These are phyloP conservation scores for Geotrichum phurueaensis DNA, from an alignment of 1,139 yeast genomes.

Conservation along the genomic window DNA sequence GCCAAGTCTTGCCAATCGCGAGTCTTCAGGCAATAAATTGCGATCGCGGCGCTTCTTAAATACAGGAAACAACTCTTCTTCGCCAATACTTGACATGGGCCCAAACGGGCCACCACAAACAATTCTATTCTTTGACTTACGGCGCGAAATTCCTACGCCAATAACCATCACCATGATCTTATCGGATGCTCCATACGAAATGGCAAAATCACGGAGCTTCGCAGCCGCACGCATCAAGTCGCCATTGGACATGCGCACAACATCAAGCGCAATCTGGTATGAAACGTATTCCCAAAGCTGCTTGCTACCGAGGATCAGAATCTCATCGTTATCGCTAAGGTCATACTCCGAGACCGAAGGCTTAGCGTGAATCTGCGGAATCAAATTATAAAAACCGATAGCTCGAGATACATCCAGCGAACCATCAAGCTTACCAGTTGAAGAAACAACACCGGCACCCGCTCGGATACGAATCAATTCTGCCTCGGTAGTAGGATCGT, in stretches of 20 bases:
- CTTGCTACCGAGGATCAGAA: constrained; percentile 75
- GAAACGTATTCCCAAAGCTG: constrained; percentile 82
- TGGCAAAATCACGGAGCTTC: constrained; percentile 86
- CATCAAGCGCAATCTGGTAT: constrained; percentile 83
- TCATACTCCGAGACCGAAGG: constrained; percentile 67
- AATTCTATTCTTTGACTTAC: constrained; percentile 5
- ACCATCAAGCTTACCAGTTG: constrained; percentile 82
- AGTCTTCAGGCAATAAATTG: constrained; percentile 52
- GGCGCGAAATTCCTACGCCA: constrained; percentile 45
- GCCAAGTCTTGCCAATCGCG: constrained; percentile 73
- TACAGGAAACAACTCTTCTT: constrained; percentile 36
- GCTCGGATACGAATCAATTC: constrained; percentile 87
- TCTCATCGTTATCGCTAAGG: constrained; percentile 67
- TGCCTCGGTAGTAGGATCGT: constrained; percentile 71
- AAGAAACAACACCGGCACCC: constrained; percentile 85
- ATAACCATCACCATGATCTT: constrained; percentile 82
- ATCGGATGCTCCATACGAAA: constrained; percentile 82
- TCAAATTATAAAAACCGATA: constrained; percentile 78
- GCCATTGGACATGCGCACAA: constrained; percentile 74
- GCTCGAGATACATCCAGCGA: constrained; percentile 80
- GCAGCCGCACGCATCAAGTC: constrained; percentile 93
- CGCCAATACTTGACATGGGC: constrained; percentile 8
- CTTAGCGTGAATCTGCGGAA: constrained; percentile 86
- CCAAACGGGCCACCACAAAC: constrained; percentile 5
- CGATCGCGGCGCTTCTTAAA: constrained; percentile 50